Evolutionary conservation across 2,329 filamentous ascomycete species (phyloP).

Genomic region (Colletotrichum chrysophilum): DNA sequence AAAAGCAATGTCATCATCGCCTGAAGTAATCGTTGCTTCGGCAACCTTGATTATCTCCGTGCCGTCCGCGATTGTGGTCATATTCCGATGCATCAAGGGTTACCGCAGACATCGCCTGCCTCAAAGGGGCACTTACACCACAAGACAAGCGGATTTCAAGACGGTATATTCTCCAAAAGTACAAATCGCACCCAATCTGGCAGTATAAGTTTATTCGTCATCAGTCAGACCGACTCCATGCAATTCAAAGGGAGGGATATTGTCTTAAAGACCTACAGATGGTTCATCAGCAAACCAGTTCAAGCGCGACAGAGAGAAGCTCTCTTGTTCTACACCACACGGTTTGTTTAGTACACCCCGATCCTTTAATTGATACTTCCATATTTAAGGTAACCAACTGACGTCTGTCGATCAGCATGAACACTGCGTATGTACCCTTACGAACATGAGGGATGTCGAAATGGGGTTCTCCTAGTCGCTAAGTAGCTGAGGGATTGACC

Average conservation of each 20-base stretch:
- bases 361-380: background rate
- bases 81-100: background rate
- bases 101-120: background rate
- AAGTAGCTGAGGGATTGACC: background rate
- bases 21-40: background rate
- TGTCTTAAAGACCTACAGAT: background rate
- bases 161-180: background rate
- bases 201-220: background rate
- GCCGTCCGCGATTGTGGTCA: background rate
- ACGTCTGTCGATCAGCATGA: background rate
- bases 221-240: background rate
- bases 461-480: background rate
- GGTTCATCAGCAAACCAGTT: background rate
- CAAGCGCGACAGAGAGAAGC: background rate
- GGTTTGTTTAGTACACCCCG: background rate
- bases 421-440: background rate
- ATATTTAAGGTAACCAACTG: background rate
- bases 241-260: background rate
- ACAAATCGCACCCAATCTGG: background rate
- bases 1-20: background rate
- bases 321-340: background rate
- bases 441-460: background rate
- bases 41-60: background rate
- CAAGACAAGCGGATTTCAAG: background rate
- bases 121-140: background rate